These are phyloP conservation scores for Venturia aucupariae DNA, from an alignment of 2,329 filamentous ascomycete genomes.

Conservation along the genomic window DNA sequence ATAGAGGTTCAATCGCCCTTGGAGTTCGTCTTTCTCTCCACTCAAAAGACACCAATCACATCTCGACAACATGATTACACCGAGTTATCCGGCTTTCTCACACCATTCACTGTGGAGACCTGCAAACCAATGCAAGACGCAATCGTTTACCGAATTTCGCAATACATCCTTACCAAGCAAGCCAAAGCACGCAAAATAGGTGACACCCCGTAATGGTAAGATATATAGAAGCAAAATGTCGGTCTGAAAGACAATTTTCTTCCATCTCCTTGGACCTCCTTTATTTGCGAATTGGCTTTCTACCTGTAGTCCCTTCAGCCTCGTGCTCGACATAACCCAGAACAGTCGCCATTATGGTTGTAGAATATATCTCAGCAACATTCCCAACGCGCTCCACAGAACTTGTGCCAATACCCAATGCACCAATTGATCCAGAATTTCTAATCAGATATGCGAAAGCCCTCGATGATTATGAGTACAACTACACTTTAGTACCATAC, in stretches of 20 bases:
- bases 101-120: neutral
- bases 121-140: slow-evolving; percentile 6
- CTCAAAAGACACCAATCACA: no score
- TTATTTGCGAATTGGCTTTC: no score
- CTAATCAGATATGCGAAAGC: slow-evolving; percentile 47
- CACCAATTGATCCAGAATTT: slow-evolving; percentile 46
- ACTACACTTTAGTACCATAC: slow-evolving; percentile 54
- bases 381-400: slow-evolving; percentile 50
- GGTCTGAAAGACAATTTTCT: neutral
- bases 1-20: no score
- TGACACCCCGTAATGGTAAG: neutral
- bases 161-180: neutral
- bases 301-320: neutral
- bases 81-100: neutral
- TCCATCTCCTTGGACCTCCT: neutral
- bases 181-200: no score
- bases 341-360: neutral
- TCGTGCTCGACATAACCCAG: no score
- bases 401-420: slow-evolving; percentile 42
- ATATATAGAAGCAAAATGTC: neutral
- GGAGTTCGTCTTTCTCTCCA: no score
- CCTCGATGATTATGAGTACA: slow-evolving; percentile 52
- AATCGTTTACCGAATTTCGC: slow-evolving; percentile 1
- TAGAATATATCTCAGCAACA: slow-evolving; percentile 51
- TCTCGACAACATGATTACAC: neutral